Base-by-base conservation (phyloP, 2,329 filamentous ascomycete genomes). In the Helicocarpus griseus region DNA sequence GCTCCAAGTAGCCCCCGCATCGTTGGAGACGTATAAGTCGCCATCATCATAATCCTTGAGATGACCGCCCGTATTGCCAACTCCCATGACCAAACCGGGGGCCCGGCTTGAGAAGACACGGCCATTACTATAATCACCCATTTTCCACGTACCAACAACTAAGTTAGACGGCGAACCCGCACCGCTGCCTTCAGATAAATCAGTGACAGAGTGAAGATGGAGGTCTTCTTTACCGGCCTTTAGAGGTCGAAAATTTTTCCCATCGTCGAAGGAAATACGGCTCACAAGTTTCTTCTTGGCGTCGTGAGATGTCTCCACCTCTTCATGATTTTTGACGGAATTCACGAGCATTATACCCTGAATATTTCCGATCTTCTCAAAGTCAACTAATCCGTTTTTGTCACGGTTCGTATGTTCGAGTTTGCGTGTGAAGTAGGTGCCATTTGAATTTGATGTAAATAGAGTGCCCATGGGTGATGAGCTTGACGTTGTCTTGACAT, bases 391-490 rank as follows among this genome's bases (percentile, higher is more conserved):
- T 2, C 89, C 89, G 26, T 73, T 70, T 8, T 66, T 60, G 61
- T 91, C 86, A 61, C 90, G 86, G 67, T 98, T 97, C 31, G 91
- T 96, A 66, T 96, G 86, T 53, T 94, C 87, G 51, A 91, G 79
- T 61, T 95, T 97, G 62, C 86, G 83, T 2, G 87, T 93, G 66
- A 97, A 98, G 68, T 91, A 96, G 2, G 89, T 96, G 54, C 93
- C 93, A 65, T 97, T 94, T 29, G 90, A 97, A 66, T 98, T 98
- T 65, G 91, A 97, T 5, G 89, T 95, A 63, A 96, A 91, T 52
- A 98, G 76, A 9, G 86, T 83, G 31, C 93, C 94, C 80, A 95
- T 91, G 0, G 85, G 80, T 43, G 48, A 31, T 44, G 53, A 41
- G 73, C 74, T 36, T 52, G 68, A 72, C 9, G 77, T 77, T 1